Conservation (phyloP, 2,329 filamentous ascomycete genomes). For the Talaromyces funiculosus region DNA sequence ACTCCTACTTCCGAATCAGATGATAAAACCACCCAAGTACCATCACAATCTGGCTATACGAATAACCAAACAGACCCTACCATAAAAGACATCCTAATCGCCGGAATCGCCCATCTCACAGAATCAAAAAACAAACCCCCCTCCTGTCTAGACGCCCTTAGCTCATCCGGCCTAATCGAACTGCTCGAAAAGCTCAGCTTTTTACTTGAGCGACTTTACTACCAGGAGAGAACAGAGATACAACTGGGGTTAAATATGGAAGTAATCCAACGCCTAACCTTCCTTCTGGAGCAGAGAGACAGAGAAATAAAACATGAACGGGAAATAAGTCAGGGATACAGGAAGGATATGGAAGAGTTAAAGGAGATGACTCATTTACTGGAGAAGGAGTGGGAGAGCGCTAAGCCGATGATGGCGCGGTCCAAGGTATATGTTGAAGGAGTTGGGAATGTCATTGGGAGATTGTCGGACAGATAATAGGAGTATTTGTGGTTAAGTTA, state of each 20-base stretch:
- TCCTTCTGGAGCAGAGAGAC: conserved; percentile 2
- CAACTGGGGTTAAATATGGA: background rate
- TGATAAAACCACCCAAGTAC: background rate
- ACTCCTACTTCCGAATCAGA: background rate
- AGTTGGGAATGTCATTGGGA: background rate
- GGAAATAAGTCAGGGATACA: background rate
- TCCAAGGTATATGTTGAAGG: background rate
- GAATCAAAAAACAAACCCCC: conserved; percentile 10
- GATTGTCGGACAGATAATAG: conserved; percentile 12
- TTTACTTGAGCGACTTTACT: conserved; percentile 4
- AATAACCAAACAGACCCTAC: background rate
- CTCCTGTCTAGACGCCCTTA: background rate
- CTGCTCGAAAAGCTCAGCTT: background rate
- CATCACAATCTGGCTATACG: background rate
- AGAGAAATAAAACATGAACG: conserved; percentile 5
- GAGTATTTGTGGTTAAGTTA: background rate
- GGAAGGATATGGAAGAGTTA: background rate
- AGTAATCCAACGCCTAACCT: conserved; percentile 2
- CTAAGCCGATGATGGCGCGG: conserved; percentile 33
- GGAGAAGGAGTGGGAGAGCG: conserved; percentile 2
- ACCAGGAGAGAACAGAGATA: too few relatives aligned
- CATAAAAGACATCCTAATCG: background rate
- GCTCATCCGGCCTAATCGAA: conserved; percentile 6
- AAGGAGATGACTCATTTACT: background rate
- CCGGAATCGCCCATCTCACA: background rate